phyloP scores from a whole-genome alignment of 1,284 basidiomycete genomes.

The Jaminaea rosea region DNA sequence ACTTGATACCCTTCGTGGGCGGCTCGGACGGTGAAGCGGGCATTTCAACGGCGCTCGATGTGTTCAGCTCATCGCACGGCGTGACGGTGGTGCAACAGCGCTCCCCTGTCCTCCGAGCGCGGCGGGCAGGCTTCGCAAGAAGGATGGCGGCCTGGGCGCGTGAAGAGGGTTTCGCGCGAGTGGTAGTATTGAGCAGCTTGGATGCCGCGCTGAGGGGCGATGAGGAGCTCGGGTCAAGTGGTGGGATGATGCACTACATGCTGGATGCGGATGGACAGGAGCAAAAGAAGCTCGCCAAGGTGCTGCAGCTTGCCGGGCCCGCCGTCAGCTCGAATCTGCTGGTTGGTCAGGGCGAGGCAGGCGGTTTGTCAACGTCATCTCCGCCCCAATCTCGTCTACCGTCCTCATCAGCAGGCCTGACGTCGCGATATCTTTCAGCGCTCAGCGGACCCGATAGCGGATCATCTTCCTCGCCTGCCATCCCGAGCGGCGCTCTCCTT shows the following conservation, averaged over 20 bases:
- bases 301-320: no score
- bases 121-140: constrained; percentile 4
- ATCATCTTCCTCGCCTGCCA: no score
- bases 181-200: constrained; percentile 15
- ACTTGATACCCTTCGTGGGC: constrained; percentile 31
- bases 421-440: no score
- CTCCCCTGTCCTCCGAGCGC: constrained; percentile 25
- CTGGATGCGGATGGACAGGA: no score
- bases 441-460: no score
- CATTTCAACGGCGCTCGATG: constrained; percentile 13
- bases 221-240: constrained; percentile 18
- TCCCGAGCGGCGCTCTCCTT: constrained; percentile 23
- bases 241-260: no score
- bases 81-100: constrained; percentile 34
- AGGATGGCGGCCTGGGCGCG: constrained; percentile 11
- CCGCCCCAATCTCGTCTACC: no score
- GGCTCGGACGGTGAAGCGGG: constrained; percentile 9
- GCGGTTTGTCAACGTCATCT: no score
- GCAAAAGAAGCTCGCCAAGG: no score
- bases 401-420: no score
- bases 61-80: constrained; percentile 6
- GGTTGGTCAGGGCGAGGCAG: no score
- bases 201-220: constrained; percentile 32
- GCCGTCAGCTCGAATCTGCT: no score
- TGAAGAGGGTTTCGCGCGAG: constrained; percentile 7